phyloP scores from a whole-genome alignment of 192 early-diverging fungal genomes.

The Dissophora ornata region DNA sequence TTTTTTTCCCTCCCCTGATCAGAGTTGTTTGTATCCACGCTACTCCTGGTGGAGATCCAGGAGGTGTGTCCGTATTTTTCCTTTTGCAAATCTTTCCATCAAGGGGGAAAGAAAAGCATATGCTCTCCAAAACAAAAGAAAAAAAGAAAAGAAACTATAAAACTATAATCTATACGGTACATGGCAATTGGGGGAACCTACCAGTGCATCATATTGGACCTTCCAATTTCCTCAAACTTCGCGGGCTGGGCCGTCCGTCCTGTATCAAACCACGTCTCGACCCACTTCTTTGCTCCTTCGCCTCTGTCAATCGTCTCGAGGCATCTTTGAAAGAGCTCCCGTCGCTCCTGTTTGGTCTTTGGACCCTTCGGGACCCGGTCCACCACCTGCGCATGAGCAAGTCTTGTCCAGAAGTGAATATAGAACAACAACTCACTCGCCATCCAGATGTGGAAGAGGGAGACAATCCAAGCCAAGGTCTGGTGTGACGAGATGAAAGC shows the following conservation, averaged over 20 bases:
- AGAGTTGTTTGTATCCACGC: too few relatives aligned
- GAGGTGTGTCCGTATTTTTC: too few relatives aligned
- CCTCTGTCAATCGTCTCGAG: constrained; percentile 32
- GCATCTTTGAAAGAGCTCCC: constrained; percentile 39
- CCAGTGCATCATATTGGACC: constrained; percentile 50
- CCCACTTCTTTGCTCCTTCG: constrained; percentile 31
- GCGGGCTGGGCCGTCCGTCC: constrained; percentile 34
- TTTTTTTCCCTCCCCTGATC: neutral
- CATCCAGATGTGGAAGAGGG: constrained; percentile 49
- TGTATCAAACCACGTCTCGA: constrained; percentile 51
- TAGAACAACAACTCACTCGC: constrained; percentile 43
- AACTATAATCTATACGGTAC: too few relatives aligned
- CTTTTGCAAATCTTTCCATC: neutral
- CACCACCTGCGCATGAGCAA: constrained; percentile 20
- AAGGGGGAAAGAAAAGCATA: neutral
- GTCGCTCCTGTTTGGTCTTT: constrained; percentile 8
- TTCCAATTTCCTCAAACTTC: constrained; percentile 34
- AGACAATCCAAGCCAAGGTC: constrained; percentile 38
- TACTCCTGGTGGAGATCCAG: too few relatives aligned
- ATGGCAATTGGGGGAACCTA: constrained; percentile 5
- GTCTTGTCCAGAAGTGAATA: constrained; percentile 32
- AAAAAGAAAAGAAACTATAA: too few relatives aligned
- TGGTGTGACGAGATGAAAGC: constrained; percentile 21
- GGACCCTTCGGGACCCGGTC: constrained; percentile 36
- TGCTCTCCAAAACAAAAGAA: too few relatives aligned